These are phyloP conservation scores for Podila clonocystis DNA, from an alignment of 192 early-diverging fungal genomes.

Conservation along the genomic window DNA sequence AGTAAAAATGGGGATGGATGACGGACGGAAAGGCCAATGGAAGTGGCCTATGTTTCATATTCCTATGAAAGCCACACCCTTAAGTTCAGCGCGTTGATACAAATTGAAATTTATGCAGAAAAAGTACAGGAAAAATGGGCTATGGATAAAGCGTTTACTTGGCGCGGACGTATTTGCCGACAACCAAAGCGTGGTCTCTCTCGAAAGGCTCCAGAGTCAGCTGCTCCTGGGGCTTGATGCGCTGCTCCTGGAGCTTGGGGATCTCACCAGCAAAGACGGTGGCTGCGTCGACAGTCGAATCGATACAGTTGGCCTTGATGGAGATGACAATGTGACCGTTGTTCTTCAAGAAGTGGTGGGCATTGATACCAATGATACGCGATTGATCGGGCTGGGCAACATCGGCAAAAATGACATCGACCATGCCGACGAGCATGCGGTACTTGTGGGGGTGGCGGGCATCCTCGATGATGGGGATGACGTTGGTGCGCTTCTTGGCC, in stretches of 20 bases:
- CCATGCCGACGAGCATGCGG: constrained; percentile 98
- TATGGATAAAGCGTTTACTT: constrained; percentile 46
- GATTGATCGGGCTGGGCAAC: constrained; percentile 99
- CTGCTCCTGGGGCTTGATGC: constrained; percentile 95
- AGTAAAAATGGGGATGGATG: background rate
- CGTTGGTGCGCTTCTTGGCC: constrained; percentile 99
- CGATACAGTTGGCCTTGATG: constrained; percentile 99
- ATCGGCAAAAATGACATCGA: constrained; percentile 99
- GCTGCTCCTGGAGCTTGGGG: constrained; percentile 91
- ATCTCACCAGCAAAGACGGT: constrained; percentile 90
- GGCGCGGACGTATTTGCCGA: constrained; percentile 83
- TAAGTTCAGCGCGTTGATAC: too few species aligned
- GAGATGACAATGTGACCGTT: constrained; percentile 98
- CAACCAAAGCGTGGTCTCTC: constrained; percentile 98
- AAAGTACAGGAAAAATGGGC: background rate
- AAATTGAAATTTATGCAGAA: too few species aligned
- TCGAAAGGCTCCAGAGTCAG: constrained; percentile 99
- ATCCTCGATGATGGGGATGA: constrained; percentile 99
- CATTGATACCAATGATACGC: constrained; percentile 97
- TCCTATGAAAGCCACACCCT: too few species aligned
- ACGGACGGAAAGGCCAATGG: too few species aligned
- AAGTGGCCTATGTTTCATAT: too few species aligned
- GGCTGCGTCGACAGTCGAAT: constrained; percentile 63
- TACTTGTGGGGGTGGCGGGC: constrained; percentile 99
- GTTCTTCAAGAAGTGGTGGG: constrained; percentile 98